Base-by-base conservation (phyloP, 768 basidiomycete genomes). In the Chalciporus sphaerocephalus region DNA sequence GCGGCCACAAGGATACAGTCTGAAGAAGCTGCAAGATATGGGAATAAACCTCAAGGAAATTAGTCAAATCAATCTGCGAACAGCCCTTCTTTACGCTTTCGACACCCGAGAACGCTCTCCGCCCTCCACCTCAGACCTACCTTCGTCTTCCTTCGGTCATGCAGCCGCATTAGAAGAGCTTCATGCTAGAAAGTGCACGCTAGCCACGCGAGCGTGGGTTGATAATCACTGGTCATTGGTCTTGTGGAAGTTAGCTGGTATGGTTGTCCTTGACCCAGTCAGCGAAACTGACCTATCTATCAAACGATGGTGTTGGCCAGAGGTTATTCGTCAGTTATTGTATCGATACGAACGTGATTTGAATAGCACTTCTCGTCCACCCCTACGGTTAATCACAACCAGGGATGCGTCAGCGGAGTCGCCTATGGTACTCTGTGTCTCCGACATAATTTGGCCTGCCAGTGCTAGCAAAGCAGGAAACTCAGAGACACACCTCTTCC, bases 161-260 rank as follows among this genome's bases (percentile, higher is more conserved):
- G 52, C 68, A 2, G 76, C 74, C 11, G 86, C 81, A 1, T 66
- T 85, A 15, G 61, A 74, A 20, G 71, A 80, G 47, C 66, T 92
- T 9, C 67, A 74, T 4, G 62, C 63, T 18, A 69, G 60, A 8
- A 88, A 86, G 0, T 93, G 91, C 51, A 61, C 57, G 2, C 73
- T 91, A 18, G 87, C 80, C 2, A 87, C 82, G 7, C 71, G 80
- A 51, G 65, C 72, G 18, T 99, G 96, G 96, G 83, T 96, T 1
- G 79, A 87, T 40, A 97, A 97, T 56, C 93, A 96, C 55, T 99
- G 92, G 89, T 64, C 69, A 9, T 67, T 93, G 36, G 80, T 98
- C 23, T 74, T 99, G 3, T 99, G 96, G 96, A 99, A 99, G 68
- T 67, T 96, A 17, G 91, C 92, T 3, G 87, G 89, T 11, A 81